Evolutionary conservation across 345 rosid genomes (phyloP).

Genomic region (thale cress (Arabidopsis thaliana)): DNA sequence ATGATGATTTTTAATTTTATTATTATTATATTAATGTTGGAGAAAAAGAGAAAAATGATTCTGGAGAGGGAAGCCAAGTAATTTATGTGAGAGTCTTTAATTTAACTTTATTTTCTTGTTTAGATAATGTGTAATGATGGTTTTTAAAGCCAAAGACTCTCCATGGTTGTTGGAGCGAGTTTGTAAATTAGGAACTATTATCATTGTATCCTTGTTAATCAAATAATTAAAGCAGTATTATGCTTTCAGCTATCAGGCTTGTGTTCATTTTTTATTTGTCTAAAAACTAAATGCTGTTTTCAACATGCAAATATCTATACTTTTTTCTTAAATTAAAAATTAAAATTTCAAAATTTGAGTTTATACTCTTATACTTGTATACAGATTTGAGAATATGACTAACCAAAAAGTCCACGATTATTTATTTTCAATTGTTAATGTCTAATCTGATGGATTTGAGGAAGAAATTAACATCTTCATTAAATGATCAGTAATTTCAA

Average conservation of each 20-base stretch:
- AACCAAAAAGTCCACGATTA: background rate
- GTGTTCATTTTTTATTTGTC: background rate
- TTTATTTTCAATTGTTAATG: background rate
- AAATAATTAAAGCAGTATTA: constrained; percentile 29
- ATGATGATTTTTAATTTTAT: constrained; percentile 32
- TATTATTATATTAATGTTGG: constrained; percentile 25
- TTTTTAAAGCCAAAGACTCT: constrained; percentile 19
- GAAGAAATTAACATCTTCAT: background rate
- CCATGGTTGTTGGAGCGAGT: constrained; percentile 27
- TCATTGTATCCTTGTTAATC: constrained; percentile 37
- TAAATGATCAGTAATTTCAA: background rate
- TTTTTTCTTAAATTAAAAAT: background rate
- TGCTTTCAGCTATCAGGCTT: constrained; percentile 29
- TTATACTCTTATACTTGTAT: background rate
- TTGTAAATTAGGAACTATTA: constrained; percentile 32
- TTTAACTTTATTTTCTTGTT: constrained; percentile 25
- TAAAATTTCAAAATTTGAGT: background rate
- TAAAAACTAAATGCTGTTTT: background rate
- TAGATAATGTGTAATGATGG: constrained; percentile 7
- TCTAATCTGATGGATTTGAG: background rate
- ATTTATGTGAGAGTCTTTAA: constrained; percentile 6
- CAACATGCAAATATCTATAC: background rate
- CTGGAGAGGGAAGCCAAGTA: constrained; percentile 6
- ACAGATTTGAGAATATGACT: background rate
- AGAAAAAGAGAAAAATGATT: constrained; percentile 16